Evolutionary conservation across 2,329 filamentous ascomycete species (phyloP).

Genomic region (Diaporthe sp.): DNA sequence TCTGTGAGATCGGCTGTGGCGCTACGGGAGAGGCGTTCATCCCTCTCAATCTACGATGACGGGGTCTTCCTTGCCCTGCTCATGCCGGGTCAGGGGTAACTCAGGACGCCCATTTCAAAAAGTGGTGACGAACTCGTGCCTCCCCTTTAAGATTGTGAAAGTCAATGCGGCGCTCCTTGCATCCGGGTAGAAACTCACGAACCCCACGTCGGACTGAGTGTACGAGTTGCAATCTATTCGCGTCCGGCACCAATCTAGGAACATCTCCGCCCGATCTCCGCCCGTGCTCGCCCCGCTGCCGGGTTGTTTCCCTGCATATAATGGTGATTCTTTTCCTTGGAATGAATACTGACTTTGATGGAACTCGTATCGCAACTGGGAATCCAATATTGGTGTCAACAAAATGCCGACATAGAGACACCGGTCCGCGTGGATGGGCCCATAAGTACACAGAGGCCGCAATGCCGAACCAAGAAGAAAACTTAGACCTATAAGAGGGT

Average conservation of each 20-base stretch:
- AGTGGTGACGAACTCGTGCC: constrained; percentile 2
- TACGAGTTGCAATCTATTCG: constrained; percentile 4
- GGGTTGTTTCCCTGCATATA: not conserved
- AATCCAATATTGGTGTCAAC: no score
- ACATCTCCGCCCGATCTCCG: constrained; percentile 16
- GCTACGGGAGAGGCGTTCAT: constrained; percentile 24
- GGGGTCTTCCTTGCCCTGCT: constrained; percentile 21
- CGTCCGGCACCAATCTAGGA: constrained; percentile 18
- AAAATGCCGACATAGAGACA: not conserved
- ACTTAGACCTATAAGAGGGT: no score
- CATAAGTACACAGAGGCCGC: not conserved
- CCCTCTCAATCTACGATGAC: constrained; percentile 15
- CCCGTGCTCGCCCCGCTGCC: not conserved
- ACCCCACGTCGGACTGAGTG: not conserved
- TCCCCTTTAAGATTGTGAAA: not conserved
- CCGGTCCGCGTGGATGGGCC: not conserved
- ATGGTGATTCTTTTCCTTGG: not conserved
- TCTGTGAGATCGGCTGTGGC: constrained; percentile 12
- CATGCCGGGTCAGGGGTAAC: not conserved
- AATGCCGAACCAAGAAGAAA: not conserved
- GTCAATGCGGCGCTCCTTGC: constrained; percentile 9
- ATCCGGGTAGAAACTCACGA: not conserved
- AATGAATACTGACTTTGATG: not conserved
- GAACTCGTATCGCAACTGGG: not conserved
- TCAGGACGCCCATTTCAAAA: not conserved